phyloP scores from a whole-genome alignment of 495 filamentous ascomycete genomes.

The Schizothecium vesticola region DNA sequence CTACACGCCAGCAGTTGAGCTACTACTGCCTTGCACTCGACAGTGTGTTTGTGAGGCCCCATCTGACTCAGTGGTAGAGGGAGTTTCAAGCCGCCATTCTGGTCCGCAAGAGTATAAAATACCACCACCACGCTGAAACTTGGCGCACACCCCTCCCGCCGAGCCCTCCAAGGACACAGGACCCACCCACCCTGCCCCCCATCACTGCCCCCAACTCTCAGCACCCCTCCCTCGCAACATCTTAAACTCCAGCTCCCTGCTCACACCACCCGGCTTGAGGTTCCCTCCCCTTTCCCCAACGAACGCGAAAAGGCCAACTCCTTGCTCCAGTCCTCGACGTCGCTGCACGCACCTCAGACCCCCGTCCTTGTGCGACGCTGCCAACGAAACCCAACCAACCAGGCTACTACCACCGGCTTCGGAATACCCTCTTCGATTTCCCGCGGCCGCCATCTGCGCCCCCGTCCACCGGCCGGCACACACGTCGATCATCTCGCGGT shows the following conservation, averaged over 20 bases:
- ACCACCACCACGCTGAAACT: background rate
- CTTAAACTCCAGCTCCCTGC: conserved; percentile 19
- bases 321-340: background rate
- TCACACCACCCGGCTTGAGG: conserved; percentile 1
- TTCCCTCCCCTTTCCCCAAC: conserved; percentile 9
- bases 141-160: background rate
- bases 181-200: conserved; percentile 3
- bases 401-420: background rate
- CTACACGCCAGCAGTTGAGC: background rate
- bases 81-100: background rate
- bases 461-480: background rate
- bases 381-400: background rate
- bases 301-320: background rate
- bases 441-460: background rate
- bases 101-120: background rate
- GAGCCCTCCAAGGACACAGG: background rate
- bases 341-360: background rate
- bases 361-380: background rate
- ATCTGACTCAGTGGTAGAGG: background rate
- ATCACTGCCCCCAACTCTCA: conserved; percentile 12
- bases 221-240: conserved; percentile 10
- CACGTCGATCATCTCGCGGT: background rate
- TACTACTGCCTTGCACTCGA: background rate
- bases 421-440: background rate
- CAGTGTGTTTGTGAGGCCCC: background rate